phyloP scores from a whole-genome alignment of 371 early-diverging fungal genomes.

The Apophysomyces ossiformis region DNA sequence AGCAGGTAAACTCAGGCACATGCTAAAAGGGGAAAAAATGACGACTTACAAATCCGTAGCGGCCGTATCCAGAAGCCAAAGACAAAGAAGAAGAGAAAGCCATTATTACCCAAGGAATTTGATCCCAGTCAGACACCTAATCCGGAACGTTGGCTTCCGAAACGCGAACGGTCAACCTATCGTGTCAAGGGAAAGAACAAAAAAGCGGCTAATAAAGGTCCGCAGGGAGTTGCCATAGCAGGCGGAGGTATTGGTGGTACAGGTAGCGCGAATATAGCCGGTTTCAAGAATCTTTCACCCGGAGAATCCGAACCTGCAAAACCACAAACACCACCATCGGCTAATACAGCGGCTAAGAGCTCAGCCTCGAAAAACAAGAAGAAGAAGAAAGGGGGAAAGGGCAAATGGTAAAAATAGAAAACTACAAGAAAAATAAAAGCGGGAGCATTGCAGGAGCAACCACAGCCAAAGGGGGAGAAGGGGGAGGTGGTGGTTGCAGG shows the following conservation, averaged over 20 bases:
- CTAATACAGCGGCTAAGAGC: slow-evolving; percentile 14
- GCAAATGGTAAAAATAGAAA: slow-evolving; percentile 22
- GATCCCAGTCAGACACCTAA: slow-evolving; percentile 60
- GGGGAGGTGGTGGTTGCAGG: no score
- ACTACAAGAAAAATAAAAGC: background rate
- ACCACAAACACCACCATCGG: slow-evolving; percentile 12
- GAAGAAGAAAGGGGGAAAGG: slow-evolving; percentile 29
- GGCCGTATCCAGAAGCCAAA: slow-evolving; percentile 40
- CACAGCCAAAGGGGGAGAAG: no score
- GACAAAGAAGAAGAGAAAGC: slow-evolving; percentile 66
- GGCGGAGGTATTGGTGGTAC: slow-evolving; percentile 76
- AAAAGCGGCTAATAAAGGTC: slow-evolving; percentile 59
- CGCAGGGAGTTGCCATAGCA: slow-evolving; percentile 63
- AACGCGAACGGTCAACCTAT: slow-evolving; percentile 66
- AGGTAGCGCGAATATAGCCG: slow-evolving; percentile 74
- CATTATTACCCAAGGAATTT: slow-evolving; percentile 63
- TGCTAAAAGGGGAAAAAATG: background rate
- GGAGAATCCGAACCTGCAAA: slow-evolving; percentile 6
- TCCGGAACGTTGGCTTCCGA: slow-evolving; percentile 82
- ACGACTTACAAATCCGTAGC: slow-evolving; percentile 6
- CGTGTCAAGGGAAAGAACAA: slow-evolving; percentile 61
- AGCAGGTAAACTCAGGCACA: slow-evolving; percentile 26
- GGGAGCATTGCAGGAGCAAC: background rate
- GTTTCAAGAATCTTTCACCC: slow-evolving; percentile 15
- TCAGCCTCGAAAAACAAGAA: slow-evolving; percentile 19